Base-by-base conservation (phyloP, 768 basidiomycete species). In the Russula compacta region DNA sequence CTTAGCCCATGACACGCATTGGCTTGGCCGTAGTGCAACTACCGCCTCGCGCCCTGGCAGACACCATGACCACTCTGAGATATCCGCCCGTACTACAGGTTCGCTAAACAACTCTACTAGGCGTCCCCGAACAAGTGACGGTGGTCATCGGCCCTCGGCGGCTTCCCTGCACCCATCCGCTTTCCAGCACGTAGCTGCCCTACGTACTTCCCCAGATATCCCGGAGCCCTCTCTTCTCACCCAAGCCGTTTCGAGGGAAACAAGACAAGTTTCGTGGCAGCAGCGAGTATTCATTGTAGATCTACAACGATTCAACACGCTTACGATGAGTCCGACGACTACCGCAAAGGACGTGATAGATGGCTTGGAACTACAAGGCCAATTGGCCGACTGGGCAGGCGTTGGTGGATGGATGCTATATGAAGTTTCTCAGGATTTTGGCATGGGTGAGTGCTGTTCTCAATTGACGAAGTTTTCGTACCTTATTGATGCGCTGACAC, bases 381-480 rank as follows among this genome's bases (percentile, higher is more conserved):
- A 82, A 58, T 72, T 95, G 47, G 80, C 80, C 46, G 80, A 81
- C 49, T 81, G 79, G 73, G 73, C 73, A 2, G 82, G 81, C 1
- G 76, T 72, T n/a, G 84, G 79, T 5, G 85, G 82, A 6, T 97
- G 92, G 90, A 92, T 94, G 80, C 71, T 98, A 33, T 95, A 82
- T 71, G 95, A 98, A 74, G 73, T 95, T 33, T 89, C 89, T 38
- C 87, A 91, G 64, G 90, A 94, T 69, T 87, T 94, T 69, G 94
- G 93, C 60, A 88, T 95, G 85, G 94, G 94, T 95, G 69, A 59
- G 83, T 72, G 15, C 9, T n/a, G 14, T 24, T 51, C n/a, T 19
- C n/a, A 6, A 66, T 49, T 36, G 29, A 15, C 36, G 35, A 46
- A 15, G 10, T 46, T 7, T 12, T 10, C 24, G 5, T 24, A 38